Percentiles rank a stretch among this genome's conserved stretches.
Evolutionary conservation across 441 rosid species (phyloP).

Genomic region (Euphorbia celastroides): DNA sequence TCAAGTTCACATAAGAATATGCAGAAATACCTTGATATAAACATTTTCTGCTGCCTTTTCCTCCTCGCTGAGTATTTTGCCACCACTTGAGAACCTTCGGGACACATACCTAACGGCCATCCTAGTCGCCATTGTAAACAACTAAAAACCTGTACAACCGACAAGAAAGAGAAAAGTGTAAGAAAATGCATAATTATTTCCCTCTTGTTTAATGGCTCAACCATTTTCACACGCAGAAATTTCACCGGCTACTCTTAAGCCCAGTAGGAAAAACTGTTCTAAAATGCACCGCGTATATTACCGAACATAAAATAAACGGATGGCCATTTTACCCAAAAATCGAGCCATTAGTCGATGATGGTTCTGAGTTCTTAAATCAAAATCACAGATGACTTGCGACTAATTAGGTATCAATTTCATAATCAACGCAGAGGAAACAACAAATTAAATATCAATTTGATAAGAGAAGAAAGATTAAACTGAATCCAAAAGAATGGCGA

Average conservation of each 20-base stretch:
- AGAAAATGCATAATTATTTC: background rate
- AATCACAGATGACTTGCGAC: background rate
- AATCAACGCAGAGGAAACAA: background rate
- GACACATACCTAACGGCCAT: constrained; percentile 39
- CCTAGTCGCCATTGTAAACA: constrained; percentile 46
- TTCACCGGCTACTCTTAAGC: background rate
- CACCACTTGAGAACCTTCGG: constrained; percentile 72
- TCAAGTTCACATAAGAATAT: background rate
- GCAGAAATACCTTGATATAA: constrained; percentile 62
- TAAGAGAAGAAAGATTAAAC: background rate
- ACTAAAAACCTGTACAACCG: constrained; percentile 16
- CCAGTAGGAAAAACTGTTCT: background rate
- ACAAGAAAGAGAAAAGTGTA: background rate
- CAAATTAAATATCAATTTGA: background rate
- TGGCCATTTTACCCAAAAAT: background rate
- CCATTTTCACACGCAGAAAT: background rate
- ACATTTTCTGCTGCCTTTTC: constrained; percentile 92
- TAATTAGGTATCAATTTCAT: background rate
- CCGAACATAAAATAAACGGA: background rate
- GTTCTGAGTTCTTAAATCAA: background rate
- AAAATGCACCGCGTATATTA: background rate
- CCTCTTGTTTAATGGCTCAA: background rate
- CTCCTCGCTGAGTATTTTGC: constrained; percentile 82
- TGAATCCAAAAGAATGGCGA: no score
- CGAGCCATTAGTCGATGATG: background rate